A percentile compares a stretch with the other conserved stretches of the same genome.
Evolutionary conservation across 192 early-diverging fungal species (phyloP).

Genomic region (Entomortierella lignicola): DNA sequence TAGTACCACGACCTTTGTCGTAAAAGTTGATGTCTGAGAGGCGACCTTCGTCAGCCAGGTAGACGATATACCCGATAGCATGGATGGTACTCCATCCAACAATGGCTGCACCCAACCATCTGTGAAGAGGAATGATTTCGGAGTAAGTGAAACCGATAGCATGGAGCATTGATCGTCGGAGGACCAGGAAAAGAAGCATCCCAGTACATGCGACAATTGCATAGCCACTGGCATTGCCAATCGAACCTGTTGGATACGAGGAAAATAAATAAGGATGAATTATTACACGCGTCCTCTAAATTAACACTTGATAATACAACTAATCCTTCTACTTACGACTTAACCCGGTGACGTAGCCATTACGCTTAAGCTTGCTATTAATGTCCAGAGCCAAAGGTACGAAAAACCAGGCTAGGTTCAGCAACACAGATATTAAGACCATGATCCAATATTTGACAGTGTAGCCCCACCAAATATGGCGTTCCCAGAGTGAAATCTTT

Average conservation of each 20-base stretch:
- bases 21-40: slow-evolving; percentile 49
- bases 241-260: slow-evolving; percentile 9
- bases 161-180: slow-evolving; percentile 53
- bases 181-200: slow-evolving; percentile 50
- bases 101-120: slow-evolving; percentile 49
- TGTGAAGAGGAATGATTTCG: slow-evolving; percentile 44
- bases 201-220: slow-evolving; percentile 37
- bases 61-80: slow-evolving; percentile 36
- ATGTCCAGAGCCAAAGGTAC: slow-evolving; percentile 18
- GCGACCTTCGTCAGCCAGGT: slow-evolving; percentile 17
- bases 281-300: too few relatives aligned
- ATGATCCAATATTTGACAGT: slow-evolving; percentile 53
- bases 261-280: not conserved
- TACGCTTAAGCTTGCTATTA: slow-evolving; percentile 6
- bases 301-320: too few relatives aligned
- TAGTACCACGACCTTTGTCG: slow-evolving; percentile 25
- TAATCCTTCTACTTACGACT: slow-evolving; percentile 28
- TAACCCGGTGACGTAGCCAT: slow-evolving; percentile 29
- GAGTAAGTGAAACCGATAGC: slow-evolving; percentile 53
- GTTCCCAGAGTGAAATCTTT: slow-evolving; percentile 54
- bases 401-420: slow-evolving; percentile 39
- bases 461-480: slow-evolving; percentile 49
- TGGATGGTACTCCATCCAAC: slow-evolving; percentile 48
- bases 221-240: slow-evolving; percentile 45
- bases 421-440: slow-evolving; percentile 17